Conservation (phyloP, 164 flowering plant genomes). For the Aristolochia fimbriata region DNA sequence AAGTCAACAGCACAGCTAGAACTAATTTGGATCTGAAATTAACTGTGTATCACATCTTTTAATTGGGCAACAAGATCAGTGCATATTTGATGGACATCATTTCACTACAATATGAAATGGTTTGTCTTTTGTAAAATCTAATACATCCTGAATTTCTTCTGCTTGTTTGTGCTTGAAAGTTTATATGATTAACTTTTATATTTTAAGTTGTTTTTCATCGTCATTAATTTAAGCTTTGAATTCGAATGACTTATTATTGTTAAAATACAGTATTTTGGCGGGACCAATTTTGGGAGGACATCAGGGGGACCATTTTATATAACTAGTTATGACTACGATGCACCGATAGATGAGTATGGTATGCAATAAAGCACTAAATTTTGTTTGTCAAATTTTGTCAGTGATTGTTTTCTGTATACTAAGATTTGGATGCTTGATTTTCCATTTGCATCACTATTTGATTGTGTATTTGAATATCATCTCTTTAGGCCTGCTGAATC, state of each 20-base stretch:
- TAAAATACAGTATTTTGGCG: conserved; percentile 73
- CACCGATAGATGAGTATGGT: conserved; percentile 98
- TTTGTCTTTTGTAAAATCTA: background rate
- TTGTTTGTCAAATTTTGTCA: background rate
- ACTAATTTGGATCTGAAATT: background rate
- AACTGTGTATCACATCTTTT: background rate
- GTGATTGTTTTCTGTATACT: background rate
- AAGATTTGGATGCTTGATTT: background rate
- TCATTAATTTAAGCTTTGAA: too few species aligned
- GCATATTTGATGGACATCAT: background rate
- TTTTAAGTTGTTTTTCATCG: too few species aligned
- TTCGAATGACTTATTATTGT: background rate
- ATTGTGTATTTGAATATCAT: conserved; percentile 2
- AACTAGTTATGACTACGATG: conserved; percentile 96
- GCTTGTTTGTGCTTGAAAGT: background rate
- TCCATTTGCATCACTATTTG: background rate
- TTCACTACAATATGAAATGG: background rate
- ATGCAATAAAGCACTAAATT: conserved; percentile 7
- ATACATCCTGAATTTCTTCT: background rate
- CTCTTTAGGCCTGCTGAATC: conserved; percentile 54
- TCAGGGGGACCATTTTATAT: conserved; percentile 82
- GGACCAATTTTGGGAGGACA: conserved; percentile 89
- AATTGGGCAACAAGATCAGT: background rate
- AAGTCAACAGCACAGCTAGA: background rate
- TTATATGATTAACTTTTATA: too few species aligned